Evolutionary conservation across 169 alveolate species (phyloP).

Genomic region (Eimeria sp.): DNA sequence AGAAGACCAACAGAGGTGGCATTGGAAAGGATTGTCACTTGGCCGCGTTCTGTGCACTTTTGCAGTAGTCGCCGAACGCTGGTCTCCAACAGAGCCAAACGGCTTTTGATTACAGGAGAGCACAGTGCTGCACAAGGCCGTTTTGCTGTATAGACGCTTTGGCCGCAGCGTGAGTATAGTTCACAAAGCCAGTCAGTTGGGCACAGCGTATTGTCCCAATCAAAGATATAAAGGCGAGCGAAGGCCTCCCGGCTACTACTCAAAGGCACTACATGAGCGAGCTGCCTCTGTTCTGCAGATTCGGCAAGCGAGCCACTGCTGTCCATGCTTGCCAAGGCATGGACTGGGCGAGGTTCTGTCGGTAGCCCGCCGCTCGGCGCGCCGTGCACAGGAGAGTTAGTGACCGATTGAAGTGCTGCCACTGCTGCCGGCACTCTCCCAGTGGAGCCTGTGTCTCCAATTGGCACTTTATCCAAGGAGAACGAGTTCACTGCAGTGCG

Average conservation of each 20-base stretch:
- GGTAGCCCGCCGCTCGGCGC: slow-evolving; percentile 7
- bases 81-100: slow-evolving; percentile 53
- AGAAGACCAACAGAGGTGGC: slow-evolving; percentile 80
- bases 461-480: neutral
- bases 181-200: slow-evolving; percentile 82
- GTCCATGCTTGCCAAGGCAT: slow-evolving; percentile 35
- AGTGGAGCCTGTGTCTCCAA: neutral
- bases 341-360: slow-evolving; percentile 17
- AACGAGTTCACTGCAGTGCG: neutral
- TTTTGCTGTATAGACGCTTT: slow-evolving; percentile 61
- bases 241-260: neutral
- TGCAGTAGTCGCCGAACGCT: slow-evolving; percentile 68
- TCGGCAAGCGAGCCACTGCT: neutral
- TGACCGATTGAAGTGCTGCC: neutral
- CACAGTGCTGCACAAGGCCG: slow-evolving; percentile 71
- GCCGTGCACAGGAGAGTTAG: slow-evolving; percentile 6
- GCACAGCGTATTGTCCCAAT: slow-evolving; percentile 82
- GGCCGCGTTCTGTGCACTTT: slow-evolving; percentile 77
- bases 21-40: slow-evolving; percentile 72
- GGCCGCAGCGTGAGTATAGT: slow-evolving; percentile 63
- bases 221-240: slow-evolving; percentile 74
- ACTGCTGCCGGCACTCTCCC: slow-evolving; percentile 7
- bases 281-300: neutral
- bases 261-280: slow-evolving; percentile 3
- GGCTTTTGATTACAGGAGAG: slow-evolving; percentile 59